Evolutionary conservation across 345 rosid species (phyloP), one percentile per base, ranked within the genome.

Genomic region (Acer campestre): DNA sequence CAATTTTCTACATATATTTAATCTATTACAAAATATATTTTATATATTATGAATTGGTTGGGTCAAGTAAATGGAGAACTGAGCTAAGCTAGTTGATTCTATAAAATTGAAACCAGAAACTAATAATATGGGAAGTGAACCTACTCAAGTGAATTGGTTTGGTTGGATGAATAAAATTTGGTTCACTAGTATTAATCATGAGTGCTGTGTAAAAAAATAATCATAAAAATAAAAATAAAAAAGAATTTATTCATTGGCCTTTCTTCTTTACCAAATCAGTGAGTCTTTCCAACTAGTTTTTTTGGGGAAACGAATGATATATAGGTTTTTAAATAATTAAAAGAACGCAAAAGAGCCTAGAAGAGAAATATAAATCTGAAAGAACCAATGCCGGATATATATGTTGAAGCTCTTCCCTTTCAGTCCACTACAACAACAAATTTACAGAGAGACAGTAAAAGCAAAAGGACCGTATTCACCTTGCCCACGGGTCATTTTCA

Each of bases 401-500:
- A 61, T 27, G 4, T 49, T 71, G 70, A 59, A 77, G 58, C n/a
- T 58, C 64, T 72, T 56, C 46, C 46, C 61, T 17, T 44, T 38
- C 35, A 8, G 23, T 67, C 71, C 64, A 22, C 61, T n/a, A n/a
- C 17, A 42, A 35, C 17, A 68, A 20, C 2, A 6, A 16, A 64
- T 65, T 11, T 38, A 78, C 55, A 73, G 25, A 75, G 66, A 20
- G 75, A 55, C 18, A 62, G 35, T 12, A 68, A 73, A 83, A 72
- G 51, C 23, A 69, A 68, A 77, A 76, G 68, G 12, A 18, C 62
- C 68, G 65, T 38, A 61, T 49, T 80, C 82, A 93, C 98, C 98
- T 95, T 23, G 98, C 98, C 98, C 98, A 95, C 67, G 94, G 98
- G 81, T 95, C 98, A 87, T 88, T 95, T 80, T 95, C 98, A 78